Conservation (phyloP, 805 yeast species). For the Candida cerambycidarum region DNA sequence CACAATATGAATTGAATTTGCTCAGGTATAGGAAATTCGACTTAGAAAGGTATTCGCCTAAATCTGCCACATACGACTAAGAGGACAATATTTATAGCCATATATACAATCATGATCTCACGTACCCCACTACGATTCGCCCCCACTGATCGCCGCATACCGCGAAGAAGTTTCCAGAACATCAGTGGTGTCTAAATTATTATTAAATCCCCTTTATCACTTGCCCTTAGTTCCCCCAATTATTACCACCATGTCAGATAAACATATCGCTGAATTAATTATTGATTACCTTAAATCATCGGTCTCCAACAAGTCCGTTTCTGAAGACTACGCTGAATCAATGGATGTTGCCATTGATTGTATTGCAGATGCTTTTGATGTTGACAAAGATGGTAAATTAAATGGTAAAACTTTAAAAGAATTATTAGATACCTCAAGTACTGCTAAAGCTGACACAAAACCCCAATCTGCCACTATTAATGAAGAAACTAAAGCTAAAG, state of each 20-base stretch:
- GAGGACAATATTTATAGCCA: too few relatives aligned
- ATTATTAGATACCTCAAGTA: constrained; percentile 29
- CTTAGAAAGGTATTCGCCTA: constrained; percentile 2
- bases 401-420: constrained; percentile 49
- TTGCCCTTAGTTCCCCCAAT: not conserved
- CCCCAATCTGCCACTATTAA: constrained; percentile 23
- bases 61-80: too few relatives aligned
- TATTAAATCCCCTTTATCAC: too few relatives aligned
- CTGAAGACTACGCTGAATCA: constrained; percentile 82
- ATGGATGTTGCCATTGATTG: constrained; percentile 93
- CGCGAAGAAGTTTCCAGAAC: not conserved
- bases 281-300: constrained; percentile 66
- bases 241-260: constrained; percentile 43
- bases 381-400: constrained; percentile 53
- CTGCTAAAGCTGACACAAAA: constrained; percentile 26
- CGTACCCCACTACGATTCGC: not conserved
- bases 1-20: not conserved
- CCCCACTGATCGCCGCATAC: not conserved
- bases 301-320: constrained; percentile 59
- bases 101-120: too few relatives aligned
- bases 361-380: constrained; percentile 80
- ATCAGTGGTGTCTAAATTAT: not conserved
- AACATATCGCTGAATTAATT: constrained; percentile 71
- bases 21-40: constrained; percentile 4
- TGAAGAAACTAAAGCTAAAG: constrained; percentile 61